Percentiles rank a stretch among this genome's conserved stretches.
Conservation (phyloP, 768 basidiomycete genomes). For the Lanmaoa pseudosensibilis region DNA sequence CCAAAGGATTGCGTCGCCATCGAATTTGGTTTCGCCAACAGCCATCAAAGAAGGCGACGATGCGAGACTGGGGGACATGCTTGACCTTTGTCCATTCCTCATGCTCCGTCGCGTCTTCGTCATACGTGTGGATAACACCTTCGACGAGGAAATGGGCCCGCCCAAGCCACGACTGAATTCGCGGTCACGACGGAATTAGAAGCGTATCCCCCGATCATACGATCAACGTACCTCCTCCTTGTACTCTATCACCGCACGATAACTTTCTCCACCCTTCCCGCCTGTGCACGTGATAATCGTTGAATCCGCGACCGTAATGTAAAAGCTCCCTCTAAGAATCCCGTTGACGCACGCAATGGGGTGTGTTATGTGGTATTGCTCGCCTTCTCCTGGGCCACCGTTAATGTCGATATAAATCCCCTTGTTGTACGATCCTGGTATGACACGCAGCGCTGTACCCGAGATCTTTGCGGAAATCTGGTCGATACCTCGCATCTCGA, state of each 20-base stretch:
- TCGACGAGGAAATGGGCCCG: constrained; percentile 81
- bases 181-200: neutral
- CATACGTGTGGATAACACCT: constrained; percentile 85
- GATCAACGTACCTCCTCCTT: constrained; percentile 80
- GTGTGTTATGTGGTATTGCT: constrained; percentile 85
- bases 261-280: constrained; percentile 57
- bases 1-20: constrained; percentile 63
- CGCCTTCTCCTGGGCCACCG: constrained; percentile 73
- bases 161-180: constrained; percentile 79
- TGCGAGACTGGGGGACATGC: constrained; percentile 77
- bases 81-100: constrained; percentile 83
- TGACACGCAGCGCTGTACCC: constrained; percentile 80
- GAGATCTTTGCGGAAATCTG: constrained; percentile 93
- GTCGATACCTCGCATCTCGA: constrained; percentile 81
- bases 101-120: constrained; percentile 59
- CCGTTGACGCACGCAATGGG: constrained; percentile 91
- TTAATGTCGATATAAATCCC: constrained; percentile 84
- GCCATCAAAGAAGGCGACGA: constrained; percentile 85
- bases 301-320: constrained; percentile 80
- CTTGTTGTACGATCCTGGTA: constrained; percentile 82
- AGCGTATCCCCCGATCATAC: neutral
- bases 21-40: constrained; percentile 82
- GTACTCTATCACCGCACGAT: constrained; percentile 87
- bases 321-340: constrained; percentile 87
- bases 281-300: constrained; percentile 81